phyloP scores from a whole-genome alignment of 805 yeast species.

The Teunomyces atbi region DNA sequence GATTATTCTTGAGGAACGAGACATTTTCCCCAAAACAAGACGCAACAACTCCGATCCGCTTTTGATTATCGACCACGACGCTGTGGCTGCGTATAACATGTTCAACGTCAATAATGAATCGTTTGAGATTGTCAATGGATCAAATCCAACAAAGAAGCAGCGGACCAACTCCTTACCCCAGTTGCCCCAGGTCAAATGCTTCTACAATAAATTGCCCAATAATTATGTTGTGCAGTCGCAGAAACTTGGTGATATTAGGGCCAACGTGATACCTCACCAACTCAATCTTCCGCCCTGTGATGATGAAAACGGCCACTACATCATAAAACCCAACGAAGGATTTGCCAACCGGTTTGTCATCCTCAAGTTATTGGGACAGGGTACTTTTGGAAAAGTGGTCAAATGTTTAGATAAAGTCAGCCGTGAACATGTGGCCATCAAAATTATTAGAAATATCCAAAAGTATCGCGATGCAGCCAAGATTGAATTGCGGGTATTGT shows the following conservation, averaged over 20 bases:
- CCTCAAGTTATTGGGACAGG: slow-evolving; percentile 75
- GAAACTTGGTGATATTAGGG: slow-evolving; percentile 39
- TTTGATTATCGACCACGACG: slow-evolving; percentile 35
- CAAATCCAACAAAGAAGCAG: slow-evolving; percentile 29
- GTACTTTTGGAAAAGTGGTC: slow-evolving; percentile 89
- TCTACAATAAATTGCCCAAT: slow-evolving; percentile 38
- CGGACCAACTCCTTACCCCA: slow-evolving; percentile 45
- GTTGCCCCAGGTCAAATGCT: slow-evolving; percentile 43
- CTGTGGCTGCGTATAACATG: slow-evolving; percentile 42
- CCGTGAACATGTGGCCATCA: slow-evolving; percentile 75
- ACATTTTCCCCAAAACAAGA: slow-evolving; percentile 11
- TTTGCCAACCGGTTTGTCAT: slow-evolving; percentile 79
- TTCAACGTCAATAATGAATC: slow-evolving; percentile 36
- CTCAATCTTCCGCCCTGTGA: slow-evolving; percentile 44
- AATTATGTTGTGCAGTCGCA: slow-evolving; percentile 35
- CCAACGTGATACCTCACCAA: slow-evolving; percentile 38
- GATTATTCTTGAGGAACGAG: slow-evolving; percentile 36
- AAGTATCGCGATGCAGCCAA: slow-evolving; percentile 95
- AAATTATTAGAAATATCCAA: slow-evolving; percentile 87
- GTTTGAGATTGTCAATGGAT: slow-evolving; percentile 4
- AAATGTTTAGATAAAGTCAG: slow-evolving; percentile 70
- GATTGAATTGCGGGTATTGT: slow-evolving; percentile 81
- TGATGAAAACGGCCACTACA: slow-evolving; percentile 74
- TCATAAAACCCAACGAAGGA: slow-evolving; percentile 53
- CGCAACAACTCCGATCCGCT: slow-evolving; percentile 31